These are phyloP conservation scores for Myxozyma geophila DNA, from an alignment of 805 yeast species.

Conservation along the genomic window DNA sequence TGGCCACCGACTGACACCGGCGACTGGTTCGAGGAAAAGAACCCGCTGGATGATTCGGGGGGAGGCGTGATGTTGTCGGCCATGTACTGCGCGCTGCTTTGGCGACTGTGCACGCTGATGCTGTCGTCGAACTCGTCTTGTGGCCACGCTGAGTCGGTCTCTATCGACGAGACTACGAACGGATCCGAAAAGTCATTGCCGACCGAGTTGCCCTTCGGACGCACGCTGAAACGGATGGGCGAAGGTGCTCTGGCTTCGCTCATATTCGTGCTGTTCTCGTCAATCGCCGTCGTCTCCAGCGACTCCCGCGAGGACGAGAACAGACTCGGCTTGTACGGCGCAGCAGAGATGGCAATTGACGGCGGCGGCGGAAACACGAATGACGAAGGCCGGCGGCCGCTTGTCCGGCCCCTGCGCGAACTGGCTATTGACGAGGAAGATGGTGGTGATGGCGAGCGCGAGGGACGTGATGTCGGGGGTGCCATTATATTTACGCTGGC, in stretches of 20 bases:
- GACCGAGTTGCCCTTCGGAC: background rate
- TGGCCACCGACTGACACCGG: background rate
- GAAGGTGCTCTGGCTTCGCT: slow-evolving; percentile 23
- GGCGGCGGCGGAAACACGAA: slow-evolving; percentile 29
- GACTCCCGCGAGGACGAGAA: slow-evolving; percentile 26
- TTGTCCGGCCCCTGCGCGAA: slow-evolving; percentile 5
- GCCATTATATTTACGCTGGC: no score
- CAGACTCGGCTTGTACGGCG: slow-evolving; percentile 24
- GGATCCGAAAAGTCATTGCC: background rate
- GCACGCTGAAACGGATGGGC: slow-evolving; percentile 24
- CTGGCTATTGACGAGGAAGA: background rate
- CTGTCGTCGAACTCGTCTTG: background rate
- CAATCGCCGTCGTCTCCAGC: slow-evolving; percentile 31
- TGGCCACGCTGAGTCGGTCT: background rate
- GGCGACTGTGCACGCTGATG: background rate
- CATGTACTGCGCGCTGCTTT: background rate
- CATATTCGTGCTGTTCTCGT: slow-evolving; percentile 27
- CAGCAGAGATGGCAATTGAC: slow-evolving; percentile 10
- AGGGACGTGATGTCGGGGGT: background rate
- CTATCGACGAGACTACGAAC: background rate
- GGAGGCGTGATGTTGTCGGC: slow-evolving; percentile 5
- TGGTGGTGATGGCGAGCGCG: slow-evolving; percentile 19
- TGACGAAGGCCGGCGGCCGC: slow-evolving; percentile 14
- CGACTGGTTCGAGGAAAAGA: background rate
- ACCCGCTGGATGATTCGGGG: no score